phyloP scores from a whole-genome alignment of 805 yeast genomes.

The Hanseniaspora occidentalis region DNA sequence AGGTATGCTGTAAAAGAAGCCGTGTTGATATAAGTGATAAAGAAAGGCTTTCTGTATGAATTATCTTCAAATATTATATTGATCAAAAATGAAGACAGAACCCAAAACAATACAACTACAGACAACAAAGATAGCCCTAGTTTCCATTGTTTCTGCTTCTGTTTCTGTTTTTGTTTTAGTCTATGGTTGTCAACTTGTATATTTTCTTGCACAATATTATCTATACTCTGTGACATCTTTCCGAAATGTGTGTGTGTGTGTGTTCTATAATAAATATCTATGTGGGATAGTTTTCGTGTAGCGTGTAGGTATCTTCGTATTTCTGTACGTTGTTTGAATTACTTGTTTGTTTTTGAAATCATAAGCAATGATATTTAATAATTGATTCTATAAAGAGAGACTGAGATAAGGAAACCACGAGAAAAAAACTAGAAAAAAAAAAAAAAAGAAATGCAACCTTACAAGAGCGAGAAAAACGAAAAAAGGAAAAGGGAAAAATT shows the following conservation, averaged over 20 bases:
- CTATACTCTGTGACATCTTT: neutral
- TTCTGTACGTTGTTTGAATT: too few relatives aligned
- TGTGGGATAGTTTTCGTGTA: too few relatives aligned
- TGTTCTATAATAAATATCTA: too few relatives aligned
- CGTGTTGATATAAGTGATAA: slow-evolving; percentile 86
- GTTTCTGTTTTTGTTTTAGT: neutral
- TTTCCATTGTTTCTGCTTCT: slow-evolving; percentile 39
- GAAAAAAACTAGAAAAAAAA: neutral
- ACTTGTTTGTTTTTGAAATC: too few relatives aligned
- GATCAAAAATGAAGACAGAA: slow-evolving; percentile 73
- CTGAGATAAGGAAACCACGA: neutral
- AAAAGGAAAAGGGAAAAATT: neutral
- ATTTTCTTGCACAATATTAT: neutral
- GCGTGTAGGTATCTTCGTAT: too few relatives aligned
- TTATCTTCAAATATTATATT: slow-evolving; percentile 61
- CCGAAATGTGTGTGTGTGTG: too few relatives aligned
- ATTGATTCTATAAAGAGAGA: neutral
- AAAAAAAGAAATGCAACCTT: slow-evolving; percentile 1
- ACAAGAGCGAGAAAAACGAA: neutral
- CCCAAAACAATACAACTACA: slow-evolving; percentile 82
- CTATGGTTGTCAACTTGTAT: neutral
- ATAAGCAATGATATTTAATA: neutral
- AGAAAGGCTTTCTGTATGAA: slow-evolving; percentile 75
- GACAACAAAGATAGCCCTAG: slow-evolving; percentile 63
- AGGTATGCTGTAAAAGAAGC: slow-evolving; percentile 72